Base-by-base conservation (phyloP, 2,329 filamentous ascomycete species). In the Zymoseptoria crescenta region DNA sequence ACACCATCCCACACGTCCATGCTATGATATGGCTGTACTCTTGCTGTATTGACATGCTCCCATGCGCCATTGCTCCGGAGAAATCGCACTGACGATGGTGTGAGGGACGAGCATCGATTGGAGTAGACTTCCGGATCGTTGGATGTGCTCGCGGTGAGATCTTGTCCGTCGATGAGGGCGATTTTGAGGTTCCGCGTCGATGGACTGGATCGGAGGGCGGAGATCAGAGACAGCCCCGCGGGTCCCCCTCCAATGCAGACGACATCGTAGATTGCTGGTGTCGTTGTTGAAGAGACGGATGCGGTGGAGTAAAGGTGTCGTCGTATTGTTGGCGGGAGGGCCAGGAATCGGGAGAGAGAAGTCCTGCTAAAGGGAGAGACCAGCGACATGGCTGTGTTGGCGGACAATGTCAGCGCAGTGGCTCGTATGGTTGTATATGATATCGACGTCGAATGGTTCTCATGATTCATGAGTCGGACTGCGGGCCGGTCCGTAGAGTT, bases 1-100 rank as follows among this genome's bases (percentile, higher is more conserved):
- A 96, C 84, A 62, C 93, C 95, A 73, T 99, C 94, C 94, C 95
- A 99, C 30, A 97, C 94, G 73, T 96, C 88, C 94, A 99, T 99
- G 68, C 93, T 89, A 60, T 95, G 87, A 74, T 96, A 99, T 0
- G 86, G 83, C 76, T 96, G 92, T 35, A 94, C 84, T 30, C 94
- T 85, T 5, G 83, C 79, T 49, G 80, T 77, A 65, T 89, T 82
- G 61, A 96, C 78, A 70, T 95, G 85, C 6, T 80, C 71, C 94
- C 93, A 97, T 54, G 88, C 91, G 41, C 93, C 94, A 61, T 96
- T 94, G 4, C 82, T 79, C 70, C 64, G 81, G 63, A 97, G 81
- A 69, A 94, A 96, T 3, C 80, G 81, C n/a, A 90, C 87, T 0
- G 92, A 96, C 0, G 88, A 83, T 0, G 93, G 93, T 0, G 94